Evolutionary conservation across 148 eudicot species (phyloP), one percentile per base, ranked within the genome.

Genomic region (Heliosperma pusillum): DNA sequence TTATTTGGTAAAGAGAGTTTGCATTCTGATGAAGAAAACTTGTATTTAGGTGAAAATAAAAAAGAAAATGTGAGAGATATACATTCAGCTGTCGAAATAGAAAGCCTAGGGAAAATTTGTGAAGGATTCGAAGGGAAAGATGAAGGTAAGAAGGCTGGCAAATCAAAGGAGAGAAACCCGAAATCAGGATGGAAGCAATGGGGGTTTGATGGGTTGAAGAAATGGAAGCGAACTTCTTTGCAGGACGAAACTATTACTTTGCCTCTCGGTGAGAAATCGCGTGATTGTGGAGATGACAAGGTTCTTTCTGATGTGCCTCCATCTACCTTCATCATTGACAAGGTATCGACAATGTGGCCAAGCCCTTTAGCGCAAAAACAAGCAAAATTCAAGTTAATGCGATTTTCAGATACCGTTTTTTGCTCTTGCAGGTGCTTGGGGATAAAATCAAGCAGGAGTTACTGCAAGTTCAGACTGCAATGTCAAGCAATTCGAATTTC

Each of bases 391-490:
- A 42, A 12, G 10, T 64, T 5, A 12, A 16, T 11, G 4, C 17
- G 24, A 25, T 62, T 52, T 27, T 67, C 33, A 45, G 50, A 42
- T 47, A 60, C 24, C 12, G 30, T 47, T 21, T 13, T 30, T 5
- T 73, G 68, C 15, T 56, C 20, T 29, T 78, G 57, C 63, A 93
- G 98, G 92, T 89, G 77, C 83, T 86, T 2, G 92, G 84, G 47
- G 89, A 89, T 47, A 93, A 91, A 25, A 86, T 91, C 70, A 91
- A 86, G 90, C 87, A 82, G 82, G 94, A 93, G 81, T 85, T 93
- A 12, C 76, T 72, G 12, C 83, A 88, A 74, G 83, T 91, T 76
- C 92, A 91, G 78, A 55, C 82, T 24, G 88, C 86, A 79, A 88
- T 89, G 36, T 77, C 83, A 10, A 81, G 73, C 53, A 89, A 85